A percentile compares a stretch with the other conserved stretches of the same genome.
Evolutionary conservation across 2,329 filamentous ascomycete genomes (phyloP).

Genomic region (Epichloe sp.): DNA sequence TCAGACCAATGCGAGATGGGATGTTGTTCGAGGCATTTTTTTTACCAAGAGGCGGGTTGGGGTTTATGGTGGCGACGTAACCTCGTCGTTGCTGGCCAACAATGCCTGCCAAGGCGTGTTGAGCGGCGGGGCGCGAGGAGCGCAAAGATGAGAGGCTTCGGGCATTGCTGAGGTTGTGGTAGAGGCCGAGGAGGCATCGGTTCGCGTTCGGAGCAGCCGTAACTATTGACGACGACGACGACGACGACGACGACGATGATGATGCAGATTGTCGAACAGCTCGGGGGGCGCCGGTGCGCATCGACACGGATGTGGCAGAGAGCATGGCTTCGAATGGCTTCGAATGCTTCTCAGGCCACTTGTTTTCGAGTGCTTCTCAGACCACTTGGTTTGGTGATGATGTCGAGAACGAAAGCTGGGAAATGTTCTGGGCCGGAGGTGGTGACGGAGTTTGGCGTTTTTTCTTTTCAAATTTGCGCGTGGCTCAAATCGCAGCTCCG

Average conservation of each 20-base stretch:
- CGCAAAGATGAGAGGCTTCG: neutral
- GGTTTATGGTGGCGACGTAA: neutral
- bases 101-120: too few relatives aligned
- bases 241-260: neutral
- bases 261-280: neutral
- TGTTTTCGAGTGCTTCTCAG: constrained; percentile 2
- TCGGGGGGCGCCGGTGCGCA: constrained; percentile 1
- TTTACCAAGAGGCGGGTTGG: constrained; percentile 61
- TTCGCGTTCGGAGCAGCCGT: neutral
- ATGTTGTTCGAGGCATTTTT: constrained; percentile 75
- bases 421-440: too few relatives aligned
- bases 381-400: neutral
- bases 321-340: constrained; percentile 3
- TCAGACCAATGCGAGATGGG: constrained; percentile 70
- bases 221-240: neutral
- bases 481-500: too few relatives aligned
- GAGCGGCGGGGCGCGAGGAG: neutral
- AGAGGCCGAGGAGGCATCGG: neutral
- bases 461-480: too few relatives aligned
- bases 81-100: neutral
- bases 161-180: neutral
- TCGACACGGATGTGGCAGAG: neutral
- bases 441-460: too few relatives aligned
- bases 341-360: constrained; percentile 3
- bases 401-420: neutral